Conservation (phyloP, 441 rosid species). For the Macaranga tanarius region DNA sequence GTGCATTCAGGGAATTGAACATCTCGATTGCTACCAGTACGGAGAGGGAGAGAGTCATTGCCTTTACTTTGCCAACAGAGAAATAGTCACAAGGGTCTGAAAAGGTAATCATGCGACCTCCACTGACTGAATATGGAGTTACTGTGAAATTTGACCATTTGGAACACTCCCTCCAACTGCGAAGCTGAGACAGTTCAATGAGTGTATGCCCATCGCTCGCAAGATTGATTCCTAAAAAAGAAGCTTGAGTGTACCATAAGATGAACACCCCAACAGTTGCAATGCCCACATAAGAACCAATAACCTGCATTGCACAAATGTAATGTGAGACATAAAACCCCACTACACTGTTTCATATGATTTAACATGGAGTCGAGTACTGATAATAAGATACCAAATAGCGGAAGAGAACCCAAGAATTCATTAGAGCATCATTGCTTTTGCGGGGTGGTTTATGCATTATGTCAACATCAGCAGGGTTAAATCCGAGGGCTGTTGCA, state of each 20-base stretch:
- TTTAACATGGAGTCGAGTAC: background rate
- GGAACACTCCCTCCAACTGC: slow-evolving; percentile 70
- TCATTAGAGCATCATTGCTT: slow-evolving; percentile 69
- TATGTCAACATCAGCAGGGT: slow-evolving; percentile 83
- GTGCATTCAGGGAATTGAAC: slow-evolving; percentile 87
- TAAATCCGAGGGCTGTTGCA: slow-evolving; percentile 87
- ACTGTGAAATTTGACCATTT: slow-evolving; percentile 75
- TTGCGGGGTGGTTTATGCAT: slow-evolving; percentile 85
- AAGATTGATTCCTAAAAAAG: slow-evolving; percentile 70
- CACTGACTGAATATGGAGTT: slow-evolving; percentile 51
- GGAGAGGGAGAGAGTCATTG: slow-evolving; percentile 83
- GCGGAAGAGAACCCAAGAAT: slow-evolving; percentile 69
- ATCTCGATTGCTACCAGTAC: slow-evolving; percentile 89
- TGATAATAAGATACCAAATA: slow-evolving; percentile 53
- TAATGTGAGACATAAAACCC: background rate
- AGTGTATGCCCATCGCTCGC: slow-evolving; percentile 74
- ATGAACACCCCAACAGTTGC: slow-evolving; percentile 87
- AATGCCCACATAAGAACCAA: slow-evolving; percentile 83
- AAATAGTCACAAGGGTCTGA: slow-evolving; percentile 81
- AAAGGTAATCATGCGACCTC: slow-evolving; percentile 50
- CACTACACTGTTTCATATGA: background rate
- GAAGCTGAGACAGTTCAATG: slow-evolving; percentile 64
- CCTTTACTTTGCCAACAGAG: slow-evolving; percentile 74
- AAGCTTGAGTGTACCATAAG: slow-evolving; percentile 79
- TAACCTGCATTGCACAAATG: slow-evolving; percentile 40